These are phyloP conservation scores for Trichoderma afroharzianum DNA, from an alignment of 2,329 filamentous ascomycete genomes.

Conservation along the genomic window DNA sequence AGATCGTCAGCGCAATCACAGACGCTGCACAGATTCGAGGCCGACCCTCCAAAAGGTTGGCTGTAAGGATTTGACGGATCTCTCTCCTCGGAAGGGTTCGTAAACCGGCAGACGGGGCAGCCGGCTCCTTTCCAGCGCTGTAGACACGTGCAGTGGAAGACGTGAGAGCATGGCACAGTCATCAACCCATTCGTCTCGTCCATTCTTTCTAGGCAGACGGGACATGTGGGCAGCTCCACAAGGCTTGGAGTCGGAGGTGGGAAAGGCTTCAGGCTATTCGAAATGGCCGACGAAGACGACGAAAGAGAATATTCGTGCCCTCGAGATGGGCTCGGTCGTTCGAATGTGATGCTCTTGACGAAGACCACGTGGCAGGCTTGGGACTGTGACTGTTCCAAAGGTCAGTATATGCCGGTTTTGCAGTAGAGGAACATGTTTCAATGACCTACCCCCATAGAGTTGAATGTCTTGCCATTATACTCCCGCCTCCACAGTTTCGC, in stretches of 20 bases:
- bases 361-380: slow-evolving; percentile 95
- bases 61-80: slow-evolving; percentile 48
- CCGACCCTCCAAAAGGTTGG: slow-evolving; percentile 55
- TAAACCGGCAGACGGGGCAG: slow-evolving; percentile 92
- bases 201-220: slow-evolving; percentile 96
- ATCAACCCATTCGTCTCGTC: slow-evolving; percentile 93
- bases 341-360: slow-evolving; percentile 85
- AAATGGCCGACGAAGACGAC: slow-evolving; percentile 39
- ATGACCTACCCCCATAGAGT: slow-evolving; percentile 70
- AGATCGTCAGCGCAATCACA: slow-evolving; percentile 80
- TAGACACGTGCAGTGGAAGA: slow-evolving; percentile 94
- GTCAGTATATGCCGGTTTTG: slow-evolving; percentile 7
- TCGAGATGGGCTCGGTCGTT: slow-evolving; percentile 52
- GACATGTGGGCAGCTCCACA: slow-evolving; percentile 89
- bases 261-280: slow-evolving; percentile 53
- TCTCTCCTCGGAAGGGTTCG: slow-evolving; percentile 46
- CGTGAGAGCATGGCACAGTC: slow-evolving; percentile 94
- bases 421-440: slow-evolving; percentile 13
- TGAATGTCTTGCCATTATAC: slow-evolving; percentile 93
- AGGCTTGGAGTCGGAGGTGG: slow-evolving; percentile 73
- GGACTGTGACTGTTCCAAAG: slow-evolving; percentile 59
- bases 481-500: slow-evolving; percentile 78
- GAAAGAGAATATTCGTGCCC: slow-evolving; percentile 60
- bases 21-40: slow-evolving; percentile 71
- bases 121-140: slow-evolving; percentile 94